Evolutionary conservation across 768 basidiomycete genomes (phyloP).

Genomic region (Psilocybe azurescens): DNA sequence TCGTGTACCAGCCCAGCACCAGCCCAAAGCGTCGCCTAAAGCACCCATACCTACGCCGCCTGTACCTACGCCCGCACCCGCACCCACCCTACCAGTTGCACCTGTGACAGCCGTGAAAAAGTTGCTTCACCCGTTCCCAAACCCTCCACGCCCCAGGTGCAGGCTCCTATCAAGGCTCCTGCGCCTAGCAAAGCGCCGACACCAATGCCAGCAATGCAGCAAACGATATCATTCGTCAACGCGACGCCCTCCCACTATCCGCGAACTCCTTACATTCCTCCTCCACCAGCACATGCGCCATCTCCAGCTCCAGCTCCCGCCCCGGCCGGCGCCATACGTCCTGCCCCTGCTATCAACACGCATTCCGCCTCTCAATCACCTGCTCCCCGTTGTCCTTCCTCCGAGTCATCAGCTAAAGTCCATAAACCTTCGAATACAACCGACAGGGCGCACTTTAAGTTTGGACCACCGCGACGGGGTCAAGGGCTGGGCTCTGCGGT

Average conservation of each 20-base stretch:
- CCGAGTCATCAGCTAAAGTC: constrained; percentile 54
- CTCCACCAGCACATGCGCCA: constrained; percentile 24
- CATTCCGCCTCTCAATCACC: constrained; percentile 39
- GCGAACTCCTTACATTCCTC: constrained; percentile 54
- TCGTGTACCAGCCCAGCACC: constrained; percentile 40
- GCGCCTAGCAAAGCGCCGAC: constrained; percentile 34
- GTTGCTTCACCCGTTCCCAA: constrained; percentile 17
- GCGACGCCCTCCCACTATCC: constrained; percentile 56
- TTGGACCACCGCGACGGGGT: constrained; percentile 77
- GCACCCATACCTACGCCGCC: constrained; percentile 27
- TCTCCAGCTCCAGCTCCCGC: constrained; percentile 9
- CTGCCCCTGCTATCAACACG: constrained; percentile 28
- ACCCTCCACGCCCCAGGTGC: constrained; percentile 10
- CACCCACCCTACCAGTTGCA: constrained; percentile 23
- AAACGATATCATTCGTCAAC: constrained; percentile 38
- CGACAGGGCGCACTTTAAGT: constrained; percentile 58
- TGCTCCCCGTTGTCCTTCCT: constrained; percentile 29
- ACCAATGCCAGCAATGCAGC: constrained; percentile 37
- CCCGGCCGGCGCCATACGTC: constrained; percentile 23
- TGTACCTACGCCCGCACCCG: constrained; percentile 26
- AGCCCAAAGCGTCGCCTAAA: constrained; percentile 27
- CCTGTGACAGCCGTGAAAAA: constrained; percentile 25
- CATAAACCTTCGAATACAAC: constrained; percentile 60
- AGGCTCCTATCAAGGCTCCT: constrained; percentile 28
- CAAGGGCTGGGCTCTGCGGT: constrained; percentile 71